Percentiles rank a stretch among this genome's conserved stretches.
Conservation (phyloP, 257 asterid species). For the Solanum raphanifolium region DNA sequence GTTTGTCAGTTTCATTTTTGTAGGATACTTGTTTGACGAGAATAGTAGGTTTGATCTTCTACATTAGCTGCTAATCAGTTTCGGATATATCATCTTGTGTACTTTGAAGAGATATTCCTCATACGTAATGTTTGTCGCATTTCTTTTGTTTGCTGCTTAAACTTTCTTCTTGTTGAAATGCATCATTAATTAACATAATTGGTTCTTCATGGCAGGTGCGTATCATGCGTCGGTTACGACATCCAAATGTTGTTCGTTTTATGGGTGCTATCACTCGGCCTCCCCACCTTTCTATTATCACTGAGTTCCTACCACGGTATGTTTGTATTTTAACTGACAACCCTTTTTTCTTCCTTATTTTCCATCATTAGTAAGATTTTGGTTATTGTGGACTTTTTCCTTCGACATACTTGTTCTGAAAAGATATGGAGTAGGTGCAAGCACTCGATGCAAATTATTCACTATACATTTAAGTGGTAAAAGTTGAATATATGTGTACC, state of each 20-base stretch:
- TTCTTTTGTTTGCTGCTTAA: neutral
- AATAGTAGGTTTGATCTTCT: neutral
- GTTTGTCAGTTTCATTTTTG: neutral
- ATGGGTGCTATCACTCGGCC: constrained; percentile 99
- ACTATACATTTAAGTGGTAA: neutral
- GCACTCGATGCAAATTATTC: neutral
- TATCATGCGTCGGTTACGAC: constrained; percentile 93
- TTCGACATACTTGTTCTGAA: neutral
- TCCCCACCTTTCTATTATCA: constrained; percentile 88
- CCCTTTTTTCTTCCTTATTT: constrained; percentile 1
- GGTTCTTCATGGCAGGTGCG: constrained; percentile 56
- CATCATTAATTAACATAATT: neutral
- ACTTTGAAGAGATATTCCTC: neutral
- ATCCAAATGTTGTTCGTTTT: constrained; percentile 95
- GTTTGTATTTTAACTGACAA: constrained; percentile 13
- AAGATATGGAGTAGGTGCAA: neutral
- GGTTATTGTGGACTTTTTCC: neutral
- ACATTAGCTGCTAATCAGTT: neutral
- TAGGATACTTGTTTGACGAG: neutral
- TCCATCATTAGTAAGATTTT: neutral
- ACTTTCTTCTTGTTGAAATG: neutral
- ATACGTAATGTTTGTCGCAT: neutral
- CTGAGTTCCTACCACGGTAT: constrained; percentile 93
- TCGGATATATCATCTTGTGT: neutral
- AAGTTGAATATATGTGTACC: neutral